A percentile compares a stretch with the other conserved stretches of the same genome.
Conservation (phyloP, 2,329 filamentous ascomycete genomes). For the Ceratocystis lukuohia region DNA sequence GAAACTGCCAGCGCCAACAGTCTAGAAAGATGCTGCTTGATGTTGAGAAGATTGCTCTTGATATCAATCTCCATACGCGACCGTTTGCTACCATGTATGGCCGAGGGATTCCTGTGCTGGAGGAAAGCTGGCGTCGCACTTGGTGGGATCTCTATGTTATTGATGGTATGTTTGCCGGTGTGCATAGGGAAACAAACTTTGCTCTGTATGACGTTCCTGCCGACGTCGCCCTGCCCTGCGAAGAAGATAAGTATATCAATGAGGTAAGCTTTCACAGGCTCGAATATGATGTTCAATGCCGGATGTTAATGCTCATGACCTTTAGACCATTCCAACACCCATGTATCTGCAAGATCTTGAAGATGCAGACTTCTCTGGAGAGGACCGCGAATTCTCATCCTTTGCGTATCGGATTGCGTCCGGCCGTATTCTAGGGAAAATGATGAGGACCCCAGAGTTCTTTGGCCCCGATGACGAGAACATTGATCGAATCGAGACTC, state of each 20-base stretch:
- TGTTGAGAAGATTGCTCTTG: slow-evolving; percentile 57
- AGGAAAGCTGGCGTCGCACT: slow-evolving; percentile 75
- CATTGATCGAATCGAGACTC: slow-evolving; percentile 37
- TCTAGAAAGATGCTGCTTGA: slow-evolving; percentile 53
- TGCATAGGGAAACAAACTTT: slow-evolving; percentile 60
- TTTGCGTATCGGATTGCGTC: slow-evolving; percentile 76
- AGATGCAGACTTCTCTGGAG: slow-evolving; percentile 56
- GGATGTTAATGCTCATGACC: not conserved
- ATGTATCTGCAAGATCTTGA: slow-evolving; percentile 63
- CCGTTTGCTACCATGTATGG: slow-evolving; percentile 53
- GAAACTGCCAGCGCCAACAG: slow-evolving; percentile 55
- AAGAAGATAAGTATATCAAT: slow-evolving; percentile 57
- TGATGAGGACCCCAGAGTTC: slow-evolving; percentile 47
- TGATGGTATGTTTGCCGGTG: slow-evolving; percentile 71
- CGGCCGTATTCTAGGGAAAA: slow-evolving; percentile 61
- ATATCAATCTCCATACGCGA: slow-evolving; percentile 60
- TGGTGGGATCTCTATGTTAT: slow-evolving; percentile 82
- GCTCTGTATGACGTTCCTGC: slow-evolving; percentile 51
- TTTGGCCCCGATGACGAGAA: slow-evolving; percentile 41
- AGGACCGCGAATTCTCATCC: slow-evolving; percentile 62
- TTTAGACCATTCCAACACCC: slow-evolving; percentile 43
- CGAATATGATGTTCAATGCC: not conserved
- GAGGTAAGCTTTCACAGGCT: slow-evolving; percentile 34
- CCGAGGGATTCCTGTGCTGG: slow-evolving; percentile 50
- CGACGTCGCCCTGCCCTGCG: slow-evolving; percentile 65